These are phyloP conservation scores for Calonectria pseudoreteaudii DNA, from an alignment of 2,329 filamentous ascomycete species.

Conservation along the genomic window DNA sequence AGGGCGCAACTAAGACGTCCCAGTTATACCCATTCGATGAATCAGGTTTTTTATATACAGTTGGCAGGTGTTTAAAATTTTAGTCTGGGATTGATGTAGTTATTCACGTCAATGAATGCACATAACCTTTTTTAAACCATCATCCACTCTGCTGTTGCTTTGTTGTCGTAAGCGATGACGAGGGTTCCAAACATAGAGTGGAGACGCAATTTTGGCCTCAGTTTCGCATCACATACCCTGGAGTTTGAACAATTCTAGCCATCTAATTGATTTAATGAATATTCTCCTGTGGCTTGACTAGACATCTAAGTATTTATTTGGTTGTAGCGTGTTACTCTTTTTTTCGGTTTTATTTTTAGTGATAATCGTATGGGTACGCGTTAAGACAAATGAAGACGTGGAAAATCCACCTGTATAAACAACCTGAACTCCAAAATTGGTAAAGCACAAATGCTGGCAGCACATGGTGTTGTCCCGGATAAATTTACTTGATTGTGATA, in stretches of 20 bases:
- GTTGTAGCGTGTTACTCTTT: background rate
- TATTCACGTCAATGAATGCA: conserved; percentile 27
- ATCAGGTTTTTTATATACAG: conserved; percentile 30
- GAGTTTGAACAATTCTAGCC: background rate
- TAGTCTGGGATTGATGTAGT: conserved; percentile 25
- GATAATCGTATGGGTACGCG: background rate
- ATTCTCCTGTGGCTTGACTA: background rate
- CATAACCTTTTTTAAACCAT: conserved; percentile 10
- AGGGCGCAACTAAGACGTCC: conserved; percentile 46
- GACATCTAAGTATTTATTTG: background rate
- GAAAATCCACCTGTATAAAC: no score
- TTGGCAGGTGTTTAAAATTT: conserved; percentile 37
- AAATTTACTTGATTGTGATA: no score
- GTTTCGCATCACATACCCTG: background rate
- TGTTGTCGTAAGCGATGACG: background rate
- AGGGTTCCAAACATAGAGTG: background rate
- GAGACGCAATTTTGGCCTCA: background rate
- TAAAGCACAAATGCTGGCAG: no score
- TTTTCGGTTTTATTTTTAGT: no score
- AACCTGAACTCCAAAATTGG: no score
- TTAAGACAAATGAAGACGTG: background rate
- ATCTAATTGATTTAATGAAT: background rate
- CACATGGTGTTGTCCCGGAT: no score
- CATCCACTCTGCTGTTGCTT: background rate
- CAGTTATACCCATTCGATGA: conserved; percentile 44